Evolutionary conservation across 2,329 filamentous ascomycete species (phyloP).

Genomic region (Trichoderma koningii): DNA sequence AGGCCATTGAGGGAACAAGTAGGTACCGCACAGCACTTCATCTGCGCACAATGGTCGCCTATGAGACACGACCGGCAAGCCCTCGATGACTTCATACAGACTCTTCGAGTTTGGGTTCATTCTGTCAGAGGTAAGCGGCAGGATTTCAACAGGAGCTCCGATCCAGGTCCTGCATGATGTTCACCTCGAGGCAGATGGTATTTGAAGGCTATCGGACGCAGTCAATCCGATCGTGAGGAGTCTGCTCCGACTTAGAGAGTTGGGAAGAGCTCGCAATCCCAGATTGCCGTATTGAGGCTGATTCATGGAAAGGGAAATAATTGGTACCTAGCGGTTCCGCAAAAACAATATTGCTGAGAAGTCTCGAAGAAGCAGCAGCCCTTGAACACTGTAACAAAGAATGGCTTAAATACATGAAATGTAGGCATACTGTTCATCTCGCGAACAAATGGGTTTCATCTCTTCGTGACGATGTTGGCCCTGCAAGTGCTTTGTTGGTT

Average conservation of each 20-base stretch:
- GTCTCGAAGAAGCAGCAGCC: too few species aligned
- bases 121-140: too few species aligned
- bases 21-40: not conserved
- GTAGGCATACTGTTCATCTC: too few species aligned
- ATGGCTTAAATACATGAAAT: not conserved
- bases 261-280: not conserved
- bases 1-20: not conserved
- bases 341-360: not conserved
- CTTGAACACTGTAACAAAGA: not conserved
- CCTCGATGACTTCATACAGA: not conserved
- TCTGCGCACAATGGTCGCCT: not conserved
- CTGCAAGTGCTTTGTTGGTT: too few species aligned
- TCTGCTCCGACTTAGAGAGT: not conserved
- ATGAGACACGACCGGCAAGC: not conserved
- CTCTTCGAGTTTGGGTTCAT: too few species aligned
- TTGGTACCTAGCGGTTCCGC: not conserved
- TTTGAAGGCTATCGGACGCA: not conserved
- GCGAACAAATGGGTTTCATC: too few species aligned
- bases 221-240: slow-evolving; percentile 1
- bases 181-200: not conserved
- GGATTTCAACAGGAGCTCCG: too few species aligned
- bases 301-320: not conserved
- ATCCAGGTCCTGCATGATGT: too few species aligned
- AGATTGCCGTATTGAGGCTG: not conserved
- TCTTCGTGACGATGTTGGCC: too few species aligned